Conservation (phyloP, 2,329 filamentous ascomycete genomes). For the Epichloe typhina region DNA sequence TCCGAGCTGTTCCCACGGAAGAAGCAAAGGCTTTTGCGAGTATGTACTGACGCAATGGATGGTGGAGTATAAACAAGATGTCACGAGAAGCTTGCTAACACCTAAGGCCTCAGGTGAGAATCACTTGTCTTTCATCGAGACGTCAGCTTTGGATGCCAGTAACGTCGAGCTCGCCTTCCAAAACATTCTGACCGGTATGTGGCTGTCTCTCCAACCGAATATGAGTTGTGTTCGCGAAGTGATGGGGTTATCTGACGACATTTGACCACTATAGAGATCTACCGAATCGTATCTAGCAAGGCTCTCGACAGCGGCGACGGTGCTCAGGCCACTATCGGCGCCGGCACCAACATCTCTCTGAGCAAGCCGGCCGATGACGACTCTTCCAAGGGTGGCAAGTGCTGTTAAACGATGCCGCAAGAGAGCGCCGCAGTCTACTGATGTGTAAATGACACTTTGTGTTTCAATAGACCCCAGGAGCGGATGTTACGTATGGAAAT, state of each 20-base stretch:
- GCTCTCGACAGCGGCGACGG: slow-evolving; percentile 82
- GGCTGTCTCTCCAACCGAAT: not conserved
- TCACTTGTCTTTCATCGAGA: slow-evolving; percentile 98
- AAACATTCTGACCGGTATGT: slow-evolving; percentile 92
- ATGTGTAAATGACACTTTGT: slow-evolving; percentile 14
- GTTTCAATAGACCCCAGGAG: slow-evolving; percentile 21
- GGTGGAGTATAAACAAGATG: not conserved
- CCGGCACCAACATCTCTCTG: slow-evolving; percentile 73
- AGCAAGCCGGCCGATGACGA: slow-evolving; percentile 70
- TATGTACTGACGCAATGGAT: slow-evolving; percentile 28
- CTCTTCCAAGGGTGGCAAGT: slow-evolving; percentile 66
- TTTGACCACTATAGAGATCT: slow-evolving; percentile 60
- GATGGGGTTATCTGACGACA: not conserved
- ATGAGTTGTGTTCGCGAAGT: not conserved
- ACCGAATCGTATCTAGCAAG: slow-evolving; percentile 97
- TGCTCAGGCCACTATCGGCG: slow-evolving; percentile 64
- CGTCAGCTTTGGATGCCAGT: slow-evolving; percentile 93
- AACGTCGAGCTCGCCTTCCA: slow-evolving; percentile 99
- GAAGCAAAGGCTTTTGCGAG: slow-evolving; percentile 97
- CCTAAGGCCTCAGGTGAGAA: slow-evolving; percentile 61
- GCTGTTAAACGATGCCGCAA: slow-evolving; percentile 47
- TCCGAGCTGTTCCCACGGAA: slow-evolving; percentile 92
- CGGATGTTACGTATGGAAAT: slow-evolving; percentile 21
- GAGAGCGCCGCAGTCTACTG: not conserved
- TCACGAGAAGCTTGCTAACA: slow-evolving; percentile 1